Evolutionary conservation across 73 alveolate species (phyloP), one percentile per base, ranked within the genome.

Genomic region (Blepharisma japonicum): DNA sequence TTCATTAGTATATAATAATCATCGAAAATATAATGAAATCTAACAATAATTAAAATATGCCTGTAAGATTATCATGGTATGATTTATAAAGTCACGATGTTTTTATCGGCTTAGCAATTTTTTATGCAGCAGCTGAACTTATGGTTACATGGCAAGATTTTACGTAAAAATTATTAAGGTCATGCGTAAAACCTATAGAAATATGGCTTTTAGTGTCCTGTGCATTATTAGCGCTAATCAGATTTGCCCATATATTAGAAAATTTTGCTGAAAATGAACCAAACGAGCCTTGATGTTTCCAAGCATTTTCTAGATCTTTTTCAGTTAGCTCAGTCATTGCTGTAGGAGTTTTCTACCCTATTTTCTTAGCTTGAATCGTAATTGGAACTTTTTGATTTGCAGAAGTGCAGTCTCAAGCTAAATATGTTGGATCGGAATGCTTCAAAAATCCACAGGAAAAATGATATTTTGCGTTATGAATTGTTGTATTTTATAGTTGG

Each of bases 141-240:
- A 8, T 61, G 18, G 11, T 61, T 3, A 11, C 14, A 61, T 61
- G 74, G 74, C 18, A 61, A 8, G 47, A 61, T 61, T 61, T 61
- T 39, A 18, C 74, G 74, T 61, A 61, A 20, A 20, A 61, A 18
- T 25, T 39, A 61, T 9, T 0, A 8, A 61, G 74, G 14, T n/a
- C 50, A 61, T 61, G 74, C 46, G 74, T 39, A 61, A 61, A 25
- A 25, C 74, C 74, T 14, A 61, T 61, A 18, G 47, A 61, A 8
- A 14, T 8, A n/a, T 61, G 74, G 48, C 46, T 61, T 61, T 25
- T 61, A 20, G 18, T 61, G 18, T n/a, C 47, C 23, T 9, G 14
- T 61, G n/a, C 23, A 20, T 61, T 61, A 11, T 61, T 14, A 8
- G 47, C n/a, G 18, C 47, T 61, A 61, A 20, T 25, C 14, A 9